These are phyloP conservation scores for Saccharomycopsis microspora DNA, from an alignment of 805 yeast genomes.

Conservation along the genomic window DNA sequence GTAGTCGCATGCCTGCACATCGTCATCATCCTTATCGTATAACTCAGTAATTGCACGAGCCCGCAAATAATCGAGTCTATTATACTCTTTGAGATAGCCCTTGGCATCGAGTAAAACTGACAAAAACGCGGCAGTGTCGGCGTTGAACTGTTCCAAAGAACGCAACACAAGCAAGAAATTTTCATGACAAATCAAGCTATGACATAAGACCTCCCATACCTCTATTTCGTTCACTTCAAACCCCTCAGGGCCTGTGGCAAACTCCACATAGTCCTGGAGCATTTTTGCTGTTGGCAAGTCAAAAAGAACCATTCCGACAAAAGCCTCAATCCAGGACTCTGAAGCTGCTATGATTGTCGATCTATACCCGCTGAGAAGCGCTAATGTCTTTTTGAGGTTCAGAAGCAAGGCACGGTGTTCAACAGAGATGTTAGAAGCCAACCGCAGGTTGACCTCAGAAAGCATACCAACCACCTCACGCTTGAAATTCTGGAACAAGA, in stretches of 20 bases:
- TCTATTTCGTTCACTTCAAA: slow-evolving; percentile 22
- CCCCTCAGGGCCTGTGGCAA: background rate
- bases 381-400: slow-evolving; percentile 23
- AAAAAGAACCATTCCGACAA: slow-evolving; percentile 42
- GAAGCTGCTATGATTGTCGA: slow-evolving; percentile 39
- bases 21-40: background rate
- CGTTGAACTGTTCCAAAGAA: slow-evolving; percentile 46
- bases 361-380: slow-evolving; percentile 28
- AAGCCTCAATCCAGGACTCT: slow-evolving; percentile 58
- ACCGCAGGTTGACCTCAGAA: slow-evolving; percentile 5
- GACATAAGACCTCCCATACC: slow-evolving; percentile 45
- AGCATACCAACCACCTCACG: slow-evolving; percentile 1
- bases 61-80: slow-evolving; percentile 12
- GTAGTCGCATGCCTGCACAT: background rate
- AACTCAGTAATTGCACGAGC: background rate
- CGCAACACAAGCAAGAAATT: slow-evolving; percentile 47
- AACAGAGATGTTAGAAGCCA: background rate
- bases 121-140: slow-evolving; percentile 51
- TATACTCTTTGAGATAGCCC: slow-evolving; percentile 38
- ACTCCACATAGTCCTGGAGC: slow-evolving; percentile 27
- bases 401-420: slow-evolving; percentile 1
- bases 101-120: slow-evolving; percentile 54
- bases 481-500: slow-evolving; percentile 6
- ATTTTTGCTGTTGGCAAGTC: slow-evolving; percentile 43
- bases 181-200: slow-evolving; percentile 38